These are phyloP conservation scores for Pachysandra terminalis DNA, from an alignment of 164 flowering plant genomes.

Conservation along the genomic window DNA sequence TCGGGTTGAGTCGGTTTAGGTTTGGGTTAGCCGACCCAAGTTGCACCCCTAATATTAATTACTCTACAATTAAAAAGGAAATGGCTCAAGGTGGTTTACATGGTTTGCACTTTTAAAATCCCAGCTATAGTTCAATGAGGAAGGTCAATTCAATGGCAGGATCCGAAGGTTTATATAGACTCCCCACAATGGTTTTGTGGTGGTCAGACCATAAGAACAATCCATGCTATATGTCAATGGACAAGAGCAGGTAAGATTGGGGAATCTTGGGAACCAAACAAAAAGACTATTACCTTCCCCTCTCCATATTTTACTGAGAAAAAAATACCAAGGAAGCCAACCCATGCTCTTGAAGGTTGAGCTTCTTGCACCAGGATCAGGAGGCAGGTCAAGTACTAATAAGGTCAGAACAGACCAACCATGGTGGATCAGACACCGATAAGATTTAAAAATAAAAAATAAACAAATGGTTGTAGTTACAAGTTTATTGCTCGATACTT, in stretches of 20 bases:
- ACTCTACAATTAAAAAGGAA: no score
- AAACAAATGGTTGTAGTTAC: neutral
- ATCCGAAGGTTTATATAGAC: no score
- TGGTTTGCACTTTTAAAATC: no score
- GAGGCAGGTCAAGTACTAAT: slow-evolving; percentile 18
- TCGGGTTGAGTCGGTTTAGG: no score
- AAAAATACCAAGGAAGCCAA: slow-evolving; percentile 16
- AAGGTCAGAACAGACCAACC: neutral
- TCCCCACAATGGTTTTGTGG: no score
- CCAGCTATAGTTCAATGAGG: no score
- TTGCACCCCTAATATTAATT: no score
- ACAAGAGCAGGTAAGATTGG: neutral
- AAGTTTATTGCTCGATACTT: neutral
- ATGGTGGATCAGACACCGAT: neutral
- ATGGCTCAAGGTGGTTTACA: no score
- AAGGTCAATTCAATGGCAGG: no score
- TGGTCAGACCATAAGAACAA: no score
- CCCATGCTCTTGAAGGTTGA: slow-evolving; percentile 21
- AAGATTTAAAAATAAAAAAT: neutral
- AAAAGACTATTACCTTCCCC: neutral
- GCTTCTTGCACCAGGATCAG: slow-evolving; percentile 22
- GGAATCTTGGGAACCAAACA: neutral
- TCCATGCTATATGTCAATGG: no score
- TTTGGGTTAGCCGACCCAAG: no score
- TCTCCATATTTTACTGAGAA: slow-evolving; percentile 6